Evolutionary conservation across 169 alveolate genomes (phyloP), one percentile per base, ranked within the genome.

Genomic region (Eimeria acervulina): DNA sequence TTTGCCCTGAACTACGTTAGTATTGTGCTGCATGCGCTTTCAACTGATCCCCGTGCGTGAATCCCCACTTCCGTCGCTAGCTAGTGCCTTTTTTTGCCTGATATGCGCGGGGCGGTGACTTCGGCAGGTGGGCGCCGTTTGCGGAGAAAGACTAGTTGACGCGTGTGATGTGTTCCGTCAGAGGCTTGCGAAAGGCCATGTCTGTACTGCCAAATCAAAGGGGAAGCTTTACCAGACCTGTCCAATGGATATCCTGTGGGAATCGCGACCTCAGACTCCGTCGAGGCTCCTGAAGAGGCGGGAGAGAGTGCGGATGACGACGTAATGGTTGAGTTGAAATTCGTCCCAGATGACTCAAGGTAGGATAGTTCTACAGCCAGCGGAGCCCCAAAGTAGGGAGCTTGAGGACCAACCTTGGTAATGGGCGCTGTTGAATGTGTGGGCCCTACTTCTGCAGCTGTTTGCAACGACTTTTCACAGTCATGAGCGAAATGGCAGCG

Each of bases 1-100:
- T 98, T 40, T 40, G 97, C 74, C 70, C 93, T 81, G 96, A 97
- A 38, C 97, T 97, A 96, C 98, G 98, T 36, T 96, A 97, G 78
- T 95, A 98, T 97, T 90, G 97, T 90, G 95, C 97, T 88, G 96
- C 98, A 81, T 88, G 98, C 95, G 96, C 98, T 80, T 94, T 98
- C 95, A 96, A 97, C 98, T 95, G 98, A 97, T 97, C 97, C 94
- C 97, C 98, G 81, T 98, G 98, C 55, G 97, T 91, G 28, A 95
- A 33, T 38, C 21, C 40, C 42, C 44, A 55, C 17, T 59, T 31
- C 31, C 8, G 31, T 2, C 0, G 44, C 80, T 2, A 68, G 23
- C 21, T 33, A 28, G 80, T 68, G 44, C n/a, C 23, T 1, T 33
- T 33, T 13, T 4, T 13, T 68, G 80, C 80, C 21, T 10, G 80